Percentiles rank a stretch among this genome's conserved stretches.
Evolutionary conservation across 768 basidiomycete genomes (phyloP).

Genomic region (Cubamyces lactineus): DNA sequence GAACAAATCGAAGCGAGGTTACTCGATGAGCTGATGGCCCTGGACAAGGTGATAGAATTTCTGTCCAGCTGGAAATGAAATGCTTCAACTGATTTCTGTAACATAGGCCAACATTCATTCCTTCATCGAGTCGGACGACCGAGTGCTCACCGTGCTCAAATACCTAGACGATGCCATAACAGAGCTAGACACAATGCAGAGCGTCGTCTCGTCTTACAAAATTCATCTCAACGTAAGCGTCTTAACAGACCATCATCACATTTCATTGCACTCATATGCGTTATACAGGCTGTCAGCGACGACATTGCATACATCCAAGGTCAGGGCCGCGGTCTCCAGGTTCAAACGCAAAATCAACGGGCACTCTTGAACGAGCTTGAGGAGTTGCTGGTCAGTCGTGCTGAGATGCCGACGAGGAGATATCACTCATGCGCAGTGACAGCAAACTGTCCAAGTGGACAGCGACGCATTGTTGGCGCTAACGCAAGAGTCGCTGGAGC

Average conservation of each 20-base stretch:
- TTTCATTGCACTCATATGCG: neutral
- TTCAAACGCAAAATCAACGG: slow-evolving; percentile 95
- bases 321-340: slow-evolving; percentile 94
- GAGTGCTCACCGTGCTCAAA: slow-evolving; percentile 82
- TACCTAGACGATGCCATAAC: slow-evolving; percentile 86
- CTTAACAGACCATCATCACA: neutral
- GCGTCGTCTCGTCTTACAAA: slow-evolving; percentile 89
- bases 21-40: slow-evolving; percentile 85
- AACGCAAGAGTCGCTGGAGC: slow-evolving; percentile 89
- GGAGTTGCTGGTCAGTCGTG: slow-evolving; percentile 68
- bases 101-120: slow-evolving; percentile 93
- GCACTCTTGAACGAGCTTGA: slow-evolving; percentile 83
- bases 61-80: neutral
- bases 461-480: slow-evolving; percentile 72
- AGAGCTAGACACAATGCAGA: slow-evolving; percentile 91
- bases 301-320: slow-evolving; percentile 96
- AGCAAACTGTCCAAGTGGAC: slow-evolving; percentile 97
- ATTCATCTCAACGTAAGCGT: slow-evolving; percentile 88
- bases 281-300: slow-evolving; percentile 80
- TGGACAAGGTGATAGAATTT: slow-evolving; percentile 73
- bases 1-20: slow-evolving; percentile 92
- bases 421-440: neutral
- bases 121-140: slow-evolving; percentile 94
- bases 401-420: neutral
- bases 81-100: neutral